These are phyloP conservation scores for Corallochytrium limacisporum DNA, from an alignment of 78 protist species.

Conservation along the genomic window DNA sequence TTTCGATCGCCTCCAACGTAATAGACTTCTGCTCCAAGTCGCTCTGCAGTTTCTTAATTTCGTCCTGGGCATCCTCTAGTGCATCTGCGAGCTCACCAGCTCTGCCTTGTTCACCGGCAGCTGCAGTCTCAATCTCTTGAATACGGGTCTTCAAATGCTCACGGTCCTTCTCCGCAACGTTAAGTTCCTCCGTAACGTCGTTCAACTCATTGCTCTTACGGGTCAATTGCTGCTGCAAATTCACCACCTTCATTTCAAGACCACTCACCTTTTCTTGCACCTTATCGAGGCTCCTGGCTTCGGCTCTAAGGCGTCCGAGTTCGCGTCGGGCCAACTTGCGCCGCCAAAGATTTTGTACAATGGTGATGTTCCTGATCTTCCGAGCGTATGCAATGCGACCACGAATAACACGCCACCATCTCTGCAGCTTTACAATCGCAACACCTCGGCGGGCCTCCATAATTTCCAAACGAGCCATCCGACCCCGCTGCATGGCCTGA, in stretches of 20 bases:
- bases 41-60: too few species aligned
- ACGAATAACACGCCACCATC: not conserved
- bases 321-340: not conserved
- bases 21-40: too few species aligned
- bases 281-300: not conserved
- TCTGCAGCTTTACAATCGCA: not conserved
- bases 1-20: too few species aligned
- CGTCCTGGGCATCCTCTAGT: too few species aligned
- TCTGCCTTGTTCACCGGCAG: not conserved
- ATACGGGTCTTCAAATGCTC: not conserved
- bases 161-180: not conserved
- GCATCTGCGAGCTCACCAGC: too few species aligned
- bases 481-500: not conserved
- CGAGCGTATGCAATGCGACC: not conserved
- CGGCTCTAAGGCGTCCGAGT: not conserved
- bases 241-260: conserved; percentile 6
- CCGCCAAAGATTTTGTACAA: not conserved
- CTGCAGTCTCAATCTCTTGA: not conserved
- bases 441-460: not conserved
- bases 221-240: not conserved
- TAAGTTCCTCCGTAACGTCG: not conserved
- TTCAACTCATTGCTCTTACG: not conserved
- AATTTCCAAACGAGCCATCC: not conserved
- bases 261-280: not conserved
- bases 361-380: not conserved